Evolutionary conservation across 225 moss, liverwort and hornwort species (phyloP).

Genomic region (Bryum argenteum): DNA sequence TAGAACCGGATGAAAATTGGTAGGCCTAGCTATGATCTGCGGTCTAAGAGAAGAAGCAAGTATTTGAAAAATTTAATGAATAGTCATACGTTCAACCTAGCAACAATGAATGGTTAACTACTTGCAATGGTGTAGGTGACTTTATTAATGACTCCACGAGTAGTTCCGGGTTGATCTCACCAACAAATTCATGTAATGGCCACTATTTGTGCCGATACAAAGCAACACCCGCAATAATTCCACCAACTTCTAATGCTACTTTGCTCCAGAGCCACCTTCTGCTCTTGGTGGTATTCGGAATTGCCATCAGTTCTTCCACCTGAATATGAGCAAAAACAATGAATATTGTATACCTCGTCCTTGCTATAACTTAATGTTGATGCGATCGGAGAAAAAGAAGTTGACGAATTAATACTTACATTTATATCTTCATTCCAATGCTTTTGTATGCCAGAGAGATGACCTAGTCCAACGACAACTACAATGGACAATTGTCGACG

Average conservation of each 20-base stretch:
- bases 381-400: too few relatives aligned
- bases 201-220: constrained; percentile 31
- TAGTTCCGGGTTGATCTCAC: too few relatives aligned
- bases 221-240: constrained; percentile 38
- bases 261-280: constrained; percentile 39
- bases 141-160: too few relatives aligned
- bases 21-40: too few relatives aligned
- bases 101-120: too few relatives aligned
- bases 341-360: background rate
- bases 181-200: too few relatives aligned
- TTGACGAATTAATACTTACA: constrained; percentile 41
- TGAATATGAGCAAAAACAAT: constrained; percentile 12
- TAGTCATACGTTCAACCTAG: too few relatives aligned
- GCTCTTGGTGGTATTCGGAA: constrained; percentile 40
- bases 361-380: background rate
- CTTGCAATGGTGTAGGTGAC: too few relatives aligned
- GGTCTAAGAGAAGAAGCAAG: too few relatives aligned
- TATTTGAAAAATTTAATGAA: too few relatives aligned
- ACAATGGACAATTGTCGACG: constrained; percentile 57
- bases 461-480: constrained; percentile 81
- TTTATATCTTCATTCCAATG: constrained; percentile 77
- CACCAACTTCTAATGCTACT: constrained; percentile 52
- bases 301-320: constrained; percentile 50
- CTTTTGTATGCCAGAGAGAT: constrained; percentile 59
- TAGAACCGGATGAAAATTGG: too few relatives aligned